These are phyloP conservation scores for Leptographium radiaticola DNA, from an alignment of 2,329 filamentous ascomycete species.

Conservation along the genomic window DNA sequence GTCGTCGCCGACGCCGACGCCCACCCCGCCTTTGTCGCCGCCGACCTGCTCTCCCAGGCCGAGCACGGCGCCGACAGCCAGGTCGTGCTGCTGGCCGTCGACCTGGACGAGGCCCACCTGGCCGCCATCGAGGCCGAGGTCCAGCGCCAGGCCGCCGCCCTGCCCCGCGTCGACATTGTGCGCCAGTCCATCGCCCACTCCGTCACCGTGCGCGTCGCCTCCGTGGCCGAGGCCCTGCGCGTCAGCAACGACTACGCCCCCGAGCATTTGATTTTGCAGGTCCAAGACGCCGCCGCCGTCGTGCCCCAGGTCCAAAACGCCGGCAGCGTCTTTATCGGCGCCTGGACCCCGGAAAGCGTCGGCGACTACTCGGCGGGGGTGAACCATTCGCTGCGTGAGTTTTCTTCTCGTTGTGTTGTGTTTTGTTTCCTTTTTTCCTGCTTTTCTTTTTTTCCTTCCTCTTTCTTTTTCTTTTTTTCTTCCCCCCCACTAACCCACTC, in stretches of 20 bases:
- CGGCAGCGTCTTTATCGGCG: constrained; percentile 87
- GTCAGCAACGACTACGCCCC: constrained; percentile 92
- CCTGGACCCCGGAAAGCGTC: constrained; percentile 95
- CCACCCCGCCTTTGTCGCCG: constrained; percentile 90
- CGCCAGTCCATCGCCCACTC: constrained; percentile 83
- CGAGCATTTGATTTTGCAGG: constrained; percentile 88
- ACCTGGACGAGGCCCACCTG: constrained; percentile 59
- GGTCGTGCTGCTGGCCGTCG: constrained; percentile 80
- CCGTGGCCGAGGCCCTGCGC: constrained; percentile 59
- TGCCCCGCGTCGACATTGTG: constrained; percentile 89
- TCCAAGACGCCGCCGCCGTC: constrained; percentile 60
- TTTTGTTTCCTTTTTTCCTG: not conserved
- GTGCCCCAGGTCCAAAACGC: constrained; percentile 81
- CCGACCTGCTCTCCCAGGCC: constrained; percentile 82
- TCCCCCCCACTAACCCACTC: not conserved
- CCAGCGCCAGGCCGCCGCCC: constrained; percentile 69
- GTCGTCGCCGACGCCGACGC: constrained; percentile 81
- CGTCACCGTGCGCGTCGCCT: constrained; percentile 59
- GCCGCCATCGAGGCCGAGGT: constrained; percentile 83
- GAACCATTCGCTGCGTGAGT: constrained; percentile 92
- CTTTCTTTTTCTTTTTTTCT: not conserved
- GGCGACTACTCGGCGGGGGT: constrained; percentile 97
- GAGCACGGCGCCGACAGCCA: constrained; percentile 96
- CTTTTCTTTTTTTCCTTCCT: not conserved
- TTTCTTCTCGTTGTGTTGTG: not conserved